Conservation (phyloP, 2,329 filamentous ascomycete genomes). For the Calonectria pseudoreteaudii region DNA sequence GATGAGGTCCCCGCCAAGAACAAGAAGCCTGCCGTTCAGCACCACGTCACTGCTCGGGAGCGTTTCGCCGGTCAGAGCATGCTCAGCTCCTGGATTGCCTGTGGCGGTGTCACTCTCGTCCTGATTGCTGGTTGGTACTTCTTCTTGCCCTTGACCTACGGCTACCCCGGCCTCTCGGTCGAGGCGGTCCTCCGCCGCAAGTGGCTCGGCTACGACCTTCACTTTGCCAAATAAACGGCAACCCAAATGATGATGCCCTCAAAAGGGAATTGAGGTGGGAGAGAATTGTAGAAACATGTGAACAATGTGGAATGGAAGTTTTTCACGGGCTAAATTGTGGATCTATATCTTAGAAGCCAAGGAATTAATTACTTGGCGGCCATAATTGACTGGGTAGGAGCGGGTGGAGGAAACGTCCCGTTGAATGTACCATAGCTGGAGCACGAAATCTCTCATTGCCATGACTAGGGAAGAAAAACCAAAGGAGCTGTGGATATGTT, state of each 20-base stretch:
- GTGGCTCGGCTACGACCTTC: slow-evolving; percentile 96
- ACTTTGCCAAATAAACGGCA: slow-evolving; percentile 89
- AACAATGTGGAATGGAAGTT: slow-evolving; percentile 9
- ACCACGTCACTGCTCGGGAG: slow-evolving; percentile 83
- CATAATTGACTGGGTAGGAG: slow-evolving; percentile 10
- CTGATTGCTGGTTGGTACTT: slow-evolving; percentile 87
- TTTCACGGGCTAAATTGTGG: slow-evolving; percentile 15
- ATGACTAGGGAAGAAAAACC: slow-evolving; percentile 10
- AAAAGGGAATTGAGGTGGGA: neutral
- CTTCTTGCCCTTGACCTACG: slow-evolving; percentile 96
- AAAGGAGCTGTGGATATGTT: neutral
- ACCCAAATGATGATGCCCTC: slow-evolving; percentile 8
- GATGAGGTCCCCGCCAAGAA: slow-evolving; percentile 64
- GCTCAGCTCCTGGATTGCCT: slow-evolving; percentile 82
- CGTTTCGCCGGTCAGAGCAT: slow-evolving; percentile 84
- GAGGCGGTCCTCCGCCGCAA: slow-evolving; percentile 85
- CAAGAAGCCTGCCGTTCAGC: slow-evolving; percentile 62
- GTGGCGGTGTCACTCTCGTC: slow-evolving; percentile 73
- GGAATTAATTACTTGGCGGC: slow-evolving; percentile 15
- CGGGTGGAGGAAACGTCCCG: neutral
- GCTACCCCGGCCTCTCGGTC: slow-evolving; percentile 87
- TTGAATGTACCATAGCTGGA: slow-evolving; percentile 25
- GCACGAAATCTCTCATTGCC: slow-evolving; percentile 11
- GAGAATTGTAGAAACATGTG: slow-evolving; percentile 23
- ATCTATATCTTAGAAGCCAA: slow-evolving; percentile 9